Percentiles rank a stretch among this genome's conserved stretches.
These are phyloP conservation scores for Cryptococcus neoformans DNA, from an alignment of 1,284 basidiomycete genomes.

Conservation along the genomic window DNA sequence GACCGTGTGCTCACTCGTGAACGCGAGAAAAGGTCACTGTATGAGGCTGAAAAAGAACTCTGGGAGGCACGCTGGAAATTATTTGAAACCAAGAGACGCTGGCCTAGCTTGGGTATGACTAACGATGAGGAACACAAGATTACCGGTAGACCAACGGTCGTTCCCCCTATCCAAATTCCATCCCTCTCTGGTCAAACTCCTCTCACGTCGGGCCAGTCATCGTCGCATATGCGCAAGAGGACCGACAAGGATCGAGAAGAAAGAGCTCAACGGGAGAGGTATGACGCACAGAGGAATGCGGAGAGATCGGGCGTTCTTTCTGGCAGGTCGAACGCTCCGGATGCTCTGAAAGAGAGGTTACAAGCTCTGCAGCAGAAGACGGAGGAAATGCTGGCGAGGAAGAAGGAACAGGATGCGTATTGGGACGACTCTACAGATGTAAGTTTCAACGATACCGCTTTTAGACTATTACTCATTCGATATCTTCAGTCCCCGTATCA, in stretches of 20 bases:
- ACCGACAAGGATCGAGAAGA: constrained; percentile 41
- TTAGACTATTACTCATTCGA: constrained; percentile 30
- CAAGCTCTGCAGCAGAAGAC: constrained; percentile 62
- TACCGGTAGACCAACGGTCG: constrained; percentile 31
- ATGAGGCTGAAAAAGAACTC: constrained; percentile 60
- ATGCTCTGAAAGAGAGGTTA: constrained; percentile 57
- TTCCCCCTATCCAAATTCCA: constrained; percentile 12
- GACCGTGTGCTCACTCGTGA: constrained; percentile 69
- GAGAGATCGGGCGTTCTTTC: constrained; percentile 20
- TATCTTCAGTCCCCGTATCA: constrained; percentile 59
- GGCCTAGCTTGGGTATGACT: constrained; percentile 64
- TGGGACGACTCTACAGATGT: constrained; percentile 87
- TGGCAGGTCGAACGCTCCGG: constrained; percentile 37
- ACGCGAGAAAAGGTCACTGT: constrained; percentile 64
- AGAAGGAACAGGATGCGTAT: constrained; percentile 63
- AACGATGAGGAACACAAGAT: constrained; percentile 72
- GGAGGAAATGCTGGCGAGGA: constrained; percentile 63
- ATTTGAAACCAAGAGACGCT: constrained; percentile 75
- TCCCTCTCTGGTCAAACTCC: constrained; percentile 14
- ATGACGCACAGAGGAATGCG: constrained; percentile 25
- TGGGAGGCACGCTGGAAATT: constrained; percentile 77
- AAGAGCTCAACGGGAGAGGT: constrained; percentile 38
- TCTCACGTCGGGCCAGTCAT: constrained; percentile 9
- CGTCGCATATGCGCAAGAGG: constrained; percentile 18
- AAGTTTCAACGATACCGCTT: constrained; percentile 30